Conservation (phyloP, 495 filamentous ascomycete genomes). For the Aspergillus panamensis region DNA sequence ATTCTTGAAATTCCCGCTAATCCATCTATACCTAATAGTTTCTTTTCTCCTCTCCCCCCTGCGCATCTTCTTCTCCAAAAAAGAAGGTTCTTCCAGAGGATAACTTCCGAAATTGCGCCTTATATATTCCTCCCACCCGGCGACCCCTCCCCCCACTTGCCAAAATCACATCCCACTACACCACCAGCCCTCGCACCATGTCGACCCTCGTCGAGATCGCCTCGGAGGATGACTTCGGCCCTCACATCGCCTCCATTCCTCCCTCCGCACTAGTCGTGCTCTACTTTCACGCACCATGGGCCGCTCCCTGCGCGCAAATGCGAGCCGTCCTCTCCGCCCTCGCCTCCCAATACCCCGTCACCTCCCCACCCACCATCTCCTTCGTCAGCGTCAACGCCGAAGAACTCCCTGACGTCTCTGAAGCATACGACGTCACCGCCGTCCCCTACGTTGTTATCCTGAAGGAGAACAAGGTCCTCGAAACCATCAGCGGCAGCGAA, state of each 20-base stretch:
- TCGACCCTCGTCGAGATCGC: conserved; percentile 72
- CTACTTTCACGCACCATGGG: conserved; percentile 95
- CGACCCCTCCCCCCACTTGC: neutral
- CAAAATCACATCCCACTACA: neutral
- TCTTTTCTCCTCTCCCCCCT: neutral
- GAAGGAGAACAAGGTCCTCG: conserved; percentile 64
- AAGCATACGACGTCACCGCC: conserved; percentile 86
- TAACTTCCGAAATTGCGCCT: neutral
- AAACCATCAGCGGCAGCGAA: conserved; percentile 84
- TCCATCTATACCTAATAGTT: neutral
- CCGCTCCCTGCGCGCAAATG: conserved; percentile 95
- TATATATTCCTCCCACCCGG: neutral
- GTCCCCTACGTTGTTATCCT: conserved; percentile 88
- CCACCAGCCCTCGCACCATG: conserved; percentile 42
- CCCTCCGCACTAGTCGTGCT: conserved; percentile 69
- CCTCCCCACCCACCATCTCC: conserved; percentile 59
- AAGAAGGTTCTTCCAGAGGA: too few relatives aligned
- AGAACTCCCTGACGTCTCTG: conserved; percentile 79
- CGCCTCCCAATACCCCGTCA: conserved; percentile 71
- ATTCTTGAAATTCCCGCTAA: neutral
- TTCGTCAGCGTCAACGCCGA: conserved; percentile 91
- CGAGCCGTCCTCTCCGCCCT: conserved; percentile 78
- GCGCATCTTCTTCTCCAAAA: neutral
- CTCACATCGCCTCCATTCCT: conserved; percentile 60
- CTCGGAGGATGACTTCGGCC: conserved; percentile 62